Conservation (phyloP, 495 filamentous ascomycete genomes). For the Penicillium paradoxum region DNA sequence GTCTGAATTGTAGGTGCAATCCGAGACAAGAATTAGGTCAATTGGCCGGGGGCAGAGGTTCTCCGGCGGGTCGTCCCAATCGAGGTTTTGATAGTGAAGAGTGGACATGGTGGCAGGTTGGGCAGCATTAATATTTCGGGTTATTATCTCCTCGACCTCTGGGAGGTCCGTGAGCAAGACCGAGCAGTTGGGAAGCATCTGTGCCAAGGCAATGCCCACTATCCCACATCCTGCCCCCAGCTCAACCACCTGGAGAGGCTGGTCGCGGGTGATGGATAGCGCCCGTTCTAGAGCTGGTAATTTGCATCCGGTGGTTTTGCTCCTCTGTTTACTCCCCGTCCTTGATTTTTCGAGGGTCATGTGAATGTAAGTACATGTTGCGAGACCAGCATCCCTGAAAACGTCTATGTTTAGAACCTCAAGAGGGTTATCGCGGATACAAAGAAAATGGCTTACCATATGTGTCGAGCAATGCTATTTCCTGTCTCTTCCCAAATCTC, state of each 20-base stretch:
- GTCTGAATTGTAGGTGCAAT: constrained; percentile 94
- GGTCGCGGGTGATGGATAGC: constrained; percentile 19
- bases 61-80: constrained; percentile 64
- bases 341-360: not conserved
- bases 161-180: constrained; percentile 78
- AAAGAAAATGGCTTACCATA: constrained; percentile 60
- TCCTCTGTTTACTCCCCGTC: constrained; percentile 12
- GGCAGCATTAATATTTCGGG: constrained; percentile 48
- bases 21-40: constrained; percentile 76
- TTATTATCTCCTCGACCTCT: constrained; percentile 64
- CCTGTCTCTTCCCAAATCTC: constrained; percentile 84
- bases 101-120: constrained; percentile 31
- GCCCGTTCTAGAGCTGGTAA: constrained; percentile 25
- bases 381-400: constrained; percentile 64
- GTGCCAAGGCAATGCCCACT: constrained; percentile 70
- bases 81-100: constrained; percentile 57
- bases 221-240: constrained; percentile 82
- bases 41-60: constrained; percentile 38
- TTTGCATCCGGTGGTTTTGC: constrained; percentile 9
- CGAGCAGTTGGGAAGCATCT: constrained; percentile 46
- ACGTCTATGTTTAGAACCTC: constrained; percentile 15
- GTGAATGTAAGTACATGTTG: constrained; percentile 44
- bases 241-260: constrained; percentile 59
- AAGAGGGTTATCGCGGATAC: not conserved
- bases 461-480: constrained; percentile 89